phyloP scores from a whole-genome alignment of 2,329 filamentous ascomycete species.

The Trichoderma asperellum region DNA sequence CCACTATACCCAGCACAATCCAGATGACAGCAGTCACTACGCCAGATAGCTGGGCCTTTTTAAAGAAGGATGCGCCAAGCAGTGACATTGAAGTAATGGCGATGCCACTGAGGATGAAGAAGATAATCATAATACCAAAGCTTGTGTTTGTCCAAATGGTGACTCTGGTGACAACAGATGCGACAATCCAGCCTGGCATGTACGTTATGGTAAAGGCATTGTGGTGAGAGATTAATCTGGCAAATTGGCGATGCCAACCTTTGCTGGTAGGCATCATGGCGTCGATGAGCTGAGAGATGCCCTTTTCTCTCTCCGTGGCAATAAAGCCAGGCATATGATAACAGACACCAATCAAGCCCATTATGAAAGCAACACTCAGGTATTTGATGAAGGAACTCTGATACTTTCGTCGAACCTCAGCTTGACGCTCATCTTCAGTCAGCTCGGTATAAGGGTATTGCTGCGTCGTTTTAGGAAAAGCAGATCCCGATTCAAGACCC shows the following conservation, averaged over 20 bases:
- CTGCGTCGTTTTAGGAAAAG: conserved; percentile 39
- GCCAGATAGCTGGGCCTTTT: conserved; percentile 78
- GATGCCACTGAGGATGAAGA: conserved; percentile 73
- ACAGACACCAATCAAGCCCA: conserved; percentile 69
- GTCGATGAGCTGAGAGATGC: conserved; percentile 74
- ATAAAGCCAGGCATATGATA: conserved; percentile 75
- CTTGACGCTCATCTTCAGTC: conserved; percentile 55
- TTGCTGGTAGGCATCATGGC: conserved; percentile 69
- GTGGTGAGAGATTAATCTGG: conserved; percentile 60
- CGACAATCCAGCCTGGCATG: conserved; percentile 43
- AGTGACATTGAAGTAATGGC: conserved; percentile 76
- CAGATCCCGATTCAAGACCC: conserved; percentile 19
- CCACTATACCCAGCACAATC: conserved; percentile 73
- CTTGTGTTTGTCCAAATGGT: conserved; percentile 51
- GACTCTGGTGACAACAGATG: conserved; percentile 46
- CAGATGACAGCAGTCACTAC: conserved; percentile 72
- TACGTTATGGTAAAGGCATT: conserved; percentile 71
- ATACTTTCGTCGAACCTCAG: conserved; percentile 62
- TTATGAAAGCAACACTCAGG: conserved; percentile 68
- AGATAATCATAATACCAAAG: conserved; percentile 66
- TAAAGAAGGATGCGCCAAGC: conserved; percentile 76
- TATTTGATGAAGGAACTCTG: conserved; percentile 68
- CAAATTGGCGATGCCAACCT: conserved; percentile 52
- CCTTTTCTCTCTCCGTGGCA: conserved; percentile 69
- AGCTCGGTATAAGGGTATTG: conserved; percentile 41